A percentile compares a stretch with the other conserved stretches of the same genome.
Evolutionary conservation across 148 eudicot species (phyloP).

Genomic region (Persicaria tinctoria): DNA sequence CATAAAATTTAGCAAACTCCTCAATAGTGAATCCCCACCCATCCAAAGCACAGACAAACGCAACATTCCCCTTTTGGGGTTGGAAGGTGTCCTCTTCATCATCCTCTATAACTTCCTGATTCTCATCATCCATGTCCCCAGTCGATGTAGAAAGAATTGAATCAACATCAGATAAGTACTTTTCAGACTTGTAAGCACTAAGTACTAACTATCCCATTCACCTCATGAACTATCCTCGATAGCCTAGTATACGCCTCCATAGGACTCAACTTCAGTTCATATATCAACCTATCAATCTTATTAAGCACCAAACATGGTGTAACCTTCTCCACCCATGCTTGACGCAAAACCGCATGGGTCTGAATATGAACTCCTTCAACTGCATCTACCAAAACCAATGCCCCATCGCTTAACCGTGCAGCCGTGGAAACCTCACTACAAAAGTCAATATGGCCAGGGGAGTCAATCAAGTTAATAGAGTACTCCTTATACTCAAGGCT

Average conservation of each 20-base stretch:
- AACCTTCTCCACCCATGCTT: slow-evolving; percentile 93
- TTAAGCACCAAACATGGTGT: slow-evolving; percentile 86
- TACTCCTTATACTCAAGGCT: slow-evolving; percentile 40
- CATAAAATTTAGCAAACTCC: slow-evolving; percentile 85
- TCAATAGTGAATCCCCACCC: slow-evolving; percentile 85
- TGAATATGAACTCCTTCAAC: slow-evolving; percentile 99
- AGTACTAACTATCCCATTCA: slow-evolving; percentile 73
- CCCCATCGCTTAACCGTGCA: slow-evolving; percentile 89
- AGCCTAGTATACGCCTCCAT: slow-evolving; percentile 73
- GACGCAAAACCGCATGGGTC: slow-evolving; percentile 89
- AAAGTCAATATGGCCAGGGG: slow-evolving; percentile 97
- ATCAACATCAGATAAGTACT: slow-evolving; percentile 92
- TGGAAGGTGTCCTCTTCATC: slow-evolving; percentile 87
- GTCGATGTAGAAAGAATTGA: slow-evolving; percentile 53
- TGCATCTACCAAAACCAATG: slow-evolving; percentile 77
- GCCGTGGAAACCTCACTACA: slow-evolving; percentile 97
- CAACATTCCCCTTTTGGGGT: slow-evolving; percentile 93
- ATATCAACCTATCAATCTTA: slow-evolving; percentile 89
- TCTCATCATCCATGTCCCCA: slow-evolving; percentile 41
- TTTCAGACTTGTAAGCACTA: slow-evolving; percentile 80
- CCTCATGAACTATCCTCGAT: slow-evolving; percentile 83
- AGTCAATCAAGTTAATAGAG: slow-evolving; percentile 68
- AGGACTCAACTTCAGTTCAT: slow-evolving; percentile 70
- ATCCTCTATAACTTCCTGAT: slow-evolving; percentile 55
- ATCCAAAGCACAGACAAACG: slow-evolving; percentile 87